Percentiles rank a stretch among this genome's conserved stretches.
Evolutionary conservation across 495 filamentous ascomycete genomes (phyloP).

Genomic region (Hypoxylon lenormandii): DNA sequence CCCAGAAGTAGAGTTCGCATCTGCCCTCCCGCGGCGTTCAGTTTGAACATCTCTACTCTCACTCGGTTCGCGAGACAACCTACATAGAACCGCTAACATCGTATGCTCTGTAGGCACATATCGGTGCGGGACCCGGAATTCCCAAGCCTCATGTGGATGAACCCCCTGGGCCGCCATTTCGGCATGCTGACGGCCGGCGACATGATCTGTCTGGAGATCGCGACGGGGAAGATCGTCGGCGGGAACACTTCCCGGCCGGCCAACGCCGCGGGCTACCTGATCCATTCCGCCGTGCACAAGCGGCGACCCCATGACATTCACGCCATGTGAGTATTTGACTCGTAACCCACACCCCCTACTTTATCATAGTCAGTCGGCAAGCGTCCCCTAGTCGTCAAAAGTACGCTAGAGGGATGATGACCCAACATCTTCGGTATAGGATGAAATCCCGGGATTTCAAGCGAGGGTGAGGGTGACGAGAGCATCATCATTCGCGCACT

Average conservation of each 20-base stretch:
- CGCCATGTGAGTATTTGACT: slow-evolving; percentile 35
- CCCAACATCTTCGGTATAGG: not conserved
- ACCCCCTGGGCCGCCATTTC: slow-evolving; percentile 70
- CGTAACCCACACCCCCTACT: no score
- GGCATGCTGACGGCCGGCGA: slow-evolving; percentile 64
- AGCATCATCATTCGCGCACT: no score
- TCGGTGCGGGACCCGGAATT: slow-evolving; percentile 72
- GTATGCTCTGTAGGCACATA: slow-evolving; percentile 71
- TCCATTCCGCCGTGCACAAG: slow-evolving; percentile 70
- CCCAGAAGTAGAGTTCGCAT: not conserved
- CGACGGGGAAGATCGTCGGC: slow-evolving; percentile 66
- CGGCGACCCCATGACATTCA: slow-evolving; percentile 59
- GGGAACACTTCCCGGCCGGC: slow-evolving; percentile 57
- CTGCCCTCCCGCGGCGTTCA: slow-evolving; percentile 54
- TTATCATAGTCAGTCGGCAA: no score
- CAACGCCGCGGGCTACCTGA: slow-evolving; percentile 78
- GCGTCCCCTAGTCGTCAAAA: no score
- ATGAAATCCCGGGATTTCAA: no score
- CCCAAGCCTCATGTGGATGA: slow-evolving; percentile 74
- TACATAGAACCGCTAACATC: slow-evolving; percentile 55
- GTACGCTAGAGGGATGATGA: no score
- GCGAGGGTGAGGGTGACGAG: slow-evolving; percentile 1
- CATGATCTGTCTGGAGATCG: slow-evolving; percentile 67
- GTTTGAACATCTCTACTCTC: slow-evolving; percentile 46
- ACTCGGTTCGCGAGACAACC: slow-evolving; percentile 62